Percentiles rank a stretch among this genome's conserved stretches.
phyloP scores from a whole-genome alignment of 495 filamentous ascomycete species.

The Antarctomyces pellizariae region DNA sequence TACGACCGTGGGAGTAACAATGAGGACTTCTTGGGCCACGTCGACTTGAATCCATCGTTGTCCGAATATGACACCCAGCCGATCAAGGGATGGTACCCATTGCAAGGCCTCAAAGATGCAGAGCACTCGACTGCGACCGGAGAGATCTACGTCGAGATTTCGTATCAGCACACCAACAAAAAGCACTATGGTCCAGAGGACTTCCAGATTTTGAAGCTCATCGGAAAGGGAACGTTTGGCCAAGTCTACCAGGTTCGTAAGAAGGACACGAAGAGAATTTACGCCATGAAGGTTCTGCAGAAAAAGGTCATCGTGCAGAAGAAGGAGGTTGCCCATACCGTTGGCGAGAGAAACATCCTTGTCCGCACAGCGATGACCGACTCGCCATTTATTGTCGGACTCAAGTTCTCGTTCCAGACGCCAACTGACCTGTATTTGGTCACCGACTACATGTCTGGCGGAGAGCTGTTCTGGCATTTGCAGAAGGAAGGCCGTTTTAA shows the following conservation, averaged over 20 bases:
- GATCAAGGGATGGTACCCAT: slow-evolving; percentile 65
- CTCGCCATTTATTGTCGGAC: slow-evolving; percentile 90
- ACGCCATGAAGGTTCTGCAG: slow-evolving; percentile 96
- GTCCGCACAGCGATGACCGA: slow-evolving; percentile 89
- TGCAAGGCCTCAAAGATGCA: slow-evolving; percentile 37
- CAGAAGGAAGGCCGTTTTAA: slow-evolving; percentile 94
- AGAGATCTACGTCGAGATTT: slow-evolving; percentile 73
- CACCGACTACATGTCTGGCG: slow-evolving; percentile 99
- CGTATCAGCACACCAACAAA: slow-evolving; percentile 73
- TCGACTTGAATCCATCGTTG: slow-evolving; percentile 46
- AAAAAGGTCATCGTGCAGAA: slow-evolving; percentile 99
- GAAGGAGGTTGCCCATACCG: slow-evolving; percentile 92
- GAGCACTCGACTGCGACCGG: slow-evolving; percentile 49
- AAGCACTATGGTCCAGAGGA: slow-evolving; percentile 91
- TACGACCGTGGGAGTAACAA: slow-evolving; percentile 62
- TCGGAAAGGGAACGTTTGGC: slow-evolving; percentile 97
- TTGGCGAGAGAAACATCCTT: slow-evolving; percentile 91
- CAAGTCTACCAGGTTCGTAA: slow-evolving; percentile 99
- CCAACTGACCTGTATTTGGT: slow-evolving; percentile 91
- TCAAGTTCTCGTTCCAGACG: slow-evolving; percentile 98
- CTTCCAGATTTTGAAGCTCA: slow-evolving; percentile 85
- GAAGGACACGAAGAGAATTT: slow-evolving; percentile 86
- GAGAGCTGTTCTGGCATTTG: slow-evolving; percentile 95
- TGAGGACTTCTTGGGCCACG: slow-evolving; percentile 81
- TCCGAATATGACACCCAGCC: slow-evolving; percentile 38